Percentiles rank a stretch among this genome's conserved stretches.
These are phyloP conservation scores for Thamnidium elegans DNA, from an alignment of 192 early-diverging fungal species.

Conservation along the genomic window DNA sequence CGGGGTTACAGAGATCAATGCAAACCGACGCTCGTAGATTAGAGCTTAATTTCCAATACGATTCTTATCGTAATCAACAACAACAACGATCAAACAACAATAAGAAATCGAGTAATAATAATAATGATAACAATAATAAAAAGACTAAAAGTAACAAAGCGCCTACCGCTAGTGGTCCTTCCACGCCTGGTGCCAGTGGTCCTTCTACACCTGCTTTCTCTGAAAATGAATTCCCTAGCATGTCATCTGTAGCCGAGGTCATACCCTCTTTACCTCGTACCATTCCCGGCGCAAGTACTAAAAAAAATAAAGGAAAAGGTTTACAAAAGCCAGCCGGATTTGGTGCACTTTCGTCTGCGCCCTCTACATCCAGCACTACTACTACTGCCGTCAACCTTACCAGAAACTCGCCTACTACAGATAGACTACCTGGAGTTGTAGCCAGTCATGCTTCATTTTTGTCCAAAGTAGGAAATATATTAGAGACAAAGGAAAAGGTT, in stretches of 20 bases:
- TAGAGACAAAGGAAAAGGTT: constrained; percentile 32
- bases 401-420: too few species aligned
- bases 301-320: constrained; percentile 7
- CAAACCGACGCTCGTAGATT: constrained; percentile 34
- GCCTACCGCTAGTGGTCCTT: background rate
- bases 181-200: background rate
- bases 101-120: background rate
- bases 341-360: background rate
- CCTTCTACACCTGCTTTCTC: background rate
- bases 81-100: constrained; percentile 4
- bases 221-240: constrained; percentile 12
- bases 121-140: background rate
- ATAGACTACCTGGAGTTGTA: background rate
- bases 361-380: background rate
- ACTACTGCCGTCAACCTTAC: background rate
- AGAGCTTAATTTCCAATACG: constrained; percentile 31
- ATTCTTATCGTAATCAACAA: constrained; percentile 5
- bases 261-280: background rate
- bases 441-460: constrained; percentile 35
- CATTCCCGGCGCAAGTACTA: background rate
- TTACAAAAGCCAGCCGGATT: constrained; percentile 12
- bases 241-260: background rate
- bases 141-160: background rate
- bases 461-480: constrained; percentile 39
- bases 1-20: constrained; percentile 33